Evolutionary conservation across 2,329 filamentous ascomycete genomes (phyloP), one percentile per base, ranked within the genome.

Genomic region (Aspergillus tanneri): DNA sequence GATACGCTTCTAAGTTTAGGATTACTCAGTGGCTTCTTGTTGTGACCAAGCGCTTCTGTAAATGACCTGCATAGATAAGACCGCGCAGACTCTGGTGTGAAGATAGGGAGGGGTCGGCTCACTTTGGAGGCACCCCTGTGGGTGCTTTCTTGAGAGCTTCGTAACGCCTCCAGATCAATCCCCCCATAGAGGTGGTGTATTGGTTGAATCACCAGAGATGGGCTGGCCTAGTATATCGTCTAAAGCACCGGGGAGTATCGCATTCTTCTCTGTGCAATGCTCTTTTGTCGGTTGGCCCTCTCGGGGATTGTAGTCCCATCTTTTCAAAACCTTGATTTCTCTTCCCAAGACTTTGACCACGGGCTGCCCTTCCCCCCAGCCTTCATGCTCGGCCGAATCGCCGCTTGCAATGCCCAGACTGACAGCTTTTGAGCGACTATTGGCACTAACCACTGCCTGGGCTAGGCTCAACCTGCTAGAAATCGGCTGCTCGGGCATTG

Each of bases 381-480:
- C 84, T 60, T 87, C 82, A 30, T 88, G 82, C 37, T 88, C 86
- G 0, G 83, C 85, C 28, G 77, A 78, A 6, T 78, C 75, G 0
- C 82, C 81, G 42, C 76, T 81, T 53, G 87, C 83, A 16, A 95
- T 73, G 0, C 90, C 90, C 23, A 95, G 71, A 53, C 80, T 86
- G 22, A 85, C 77, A 8, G 90, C 90, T 69, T 91, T 91, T 27
- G 81, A 83, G 55, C 84, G 81, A 51, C 87, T 90, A 63, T 92
- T 93, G 22, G 84, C 83, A 63, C 88, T 91, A 12, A 95, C 87
- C 1, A 93, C 84, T 0, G 88, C 89, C 67, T 95, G 90, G 0
- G 85, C 88, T 16, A 96, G 73, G 63, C 89, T 95, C 16, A 95
- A 72, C 38, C 88, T 78, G 64, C 88, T 92, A n/a, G 88, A 93